Evolutionary conservation across 148 eudicot genomes (phyloP).

Genomic region (Rhododendron griersonianum): DNA sequence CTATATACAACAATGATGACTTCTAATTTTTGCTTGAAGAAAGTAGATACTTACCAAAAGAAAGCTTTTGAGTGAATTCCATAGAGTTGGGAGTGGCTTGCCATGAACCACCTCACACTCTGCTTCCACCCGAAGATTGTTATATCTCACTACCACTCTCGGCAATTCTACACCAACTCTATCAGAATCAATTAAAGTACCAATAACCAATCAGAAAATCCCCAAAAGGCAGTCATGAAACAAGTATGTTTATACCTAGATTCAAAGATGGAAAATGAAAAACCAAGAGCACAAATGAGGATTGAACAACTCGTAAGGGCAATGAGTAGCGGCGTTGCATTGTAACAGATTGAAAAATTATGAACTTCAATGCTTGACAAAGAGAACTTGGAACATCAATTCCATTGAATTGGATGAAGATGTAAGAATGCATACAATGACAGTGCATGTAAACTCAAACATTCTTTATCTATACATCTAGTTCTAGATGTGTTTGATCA

Average conservation of each 20-base stretch:
- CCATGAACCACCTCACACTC: constrained; percentile 75
- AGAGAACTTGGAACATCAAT: not conserved
- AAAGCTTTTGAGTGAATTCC: constrained; percentile 71
- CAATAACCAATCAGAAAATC: not conserved
- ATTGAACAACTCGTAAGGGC: not conserved
- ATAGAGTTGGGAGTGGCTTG: constrained; percentile 86
- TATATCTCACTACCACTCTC: constrained; percentile 65
- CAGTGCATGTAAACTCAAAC: not conserved
- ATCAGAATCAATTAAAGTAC: constrained; percentile 10
- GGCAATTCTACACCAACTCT: constrained; percentile 79
- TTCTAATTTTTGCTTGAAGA: not conserved
- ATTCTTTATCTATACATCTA: not conserved
- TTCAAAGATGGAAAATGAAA: not conserved
- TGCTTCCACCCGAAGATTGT: constrained; percentile 58
- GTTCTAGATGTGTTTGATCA: not conserved
- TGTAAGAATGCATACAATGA: too few relatives aligned
- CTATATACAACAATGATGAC: not conserved
- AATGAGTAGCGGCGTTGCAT: not conserved
- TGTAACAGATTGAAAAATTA: not conserved
- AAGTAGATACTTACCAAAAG: constrained; percentile 37
- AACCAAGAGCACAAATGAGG: not conserved
- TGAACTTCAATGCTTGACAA: not conserved
- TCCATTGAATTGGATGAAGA: too few relatives aligned
- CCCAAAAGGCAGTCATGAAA: not conserved
- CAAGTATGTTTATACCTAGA: not conserved